Base-by-base conservation (phyloP, 2,329 filamentous ascomycete genomes). In the Ophidiomyces ophidiicola region DNA sequence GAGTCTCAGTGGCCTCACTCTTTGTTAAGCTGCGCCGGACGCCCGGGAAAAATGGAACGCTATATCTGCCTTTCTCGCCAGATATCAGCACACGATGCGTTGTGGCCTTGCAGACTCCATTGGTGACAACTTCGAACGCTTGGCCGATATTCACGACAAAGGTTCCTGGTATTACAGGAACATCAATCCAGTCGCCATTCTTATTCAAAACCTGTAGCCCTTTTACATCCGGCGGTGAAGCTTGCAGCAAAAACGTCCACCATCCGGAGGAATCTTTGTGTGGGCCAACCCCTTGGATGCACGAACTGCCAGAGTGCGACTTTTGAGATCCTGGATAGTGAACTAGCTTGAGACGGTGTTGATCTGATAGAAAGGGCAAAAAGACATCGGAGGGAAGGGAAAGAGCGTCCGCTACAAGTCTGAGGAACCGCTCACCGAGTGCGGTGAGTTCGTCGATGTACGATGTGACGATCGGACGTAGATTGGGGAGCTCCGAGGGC, bases 211-310 rank as follows among this genome's bases (percentile, higher is more conserved):
- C 63, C 45, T 68, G 60, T 2, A 68, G 52, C 0, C 66, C 65
- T 26, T 63, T 52, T 1, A 67, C 58, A 6, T 64, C 57, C 3
- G 71, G 67, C 2, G 68, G 64, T 0, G 69, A 72, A 5, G 73
- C 70, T 51, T 79, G 76, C 1, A 75, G 66, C 3, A 79, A 64
- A 45, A 79, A 78, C 0, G 75, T 78, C 60, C 74, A 73, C 72
- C 72, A 78, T 3, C 74, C 74, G 0, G 72, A 76, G 0, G 69
- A 76, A 51, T 76, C 72, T 48, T 77, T 77, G 56, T 78, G 74
- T 1, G 74, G 68, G 0, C 74, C 74, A 1, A 78, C 72, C 1
- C 74, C 74, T 54, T 77, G 72, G 6, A 48, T 43, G 0, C 23
- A 10, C 12, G 23, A 6, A 6, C 12, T n/a, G 6, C 20, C 6